Evolutionary conservation across 2,329 filamentous ascomycete species (phyloP).

Genomic region (Fusarium coffeatum): DNA sequence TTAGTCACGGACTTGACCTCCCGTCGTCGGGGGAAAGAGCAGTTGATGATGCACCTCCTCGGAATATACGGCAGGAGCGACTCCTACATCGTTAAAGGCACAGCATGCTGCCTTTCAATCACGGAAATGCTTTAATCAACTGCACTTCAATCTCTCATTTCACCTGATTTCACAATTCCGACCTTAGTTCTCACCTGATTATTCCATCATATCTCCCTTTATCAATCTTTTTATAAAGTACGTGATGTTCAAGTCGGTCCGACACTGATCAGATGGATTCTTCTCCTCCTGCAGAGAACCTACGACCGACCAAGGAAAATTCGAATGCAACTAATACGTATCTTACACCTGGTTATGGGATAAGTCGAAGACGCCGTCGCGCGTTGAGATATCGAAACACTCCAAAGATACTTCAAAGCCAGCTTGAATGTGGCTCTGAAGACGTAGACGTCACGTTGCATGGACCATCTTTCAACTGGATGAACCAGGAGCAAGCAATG

Average conservation of each 20-base stretch:
- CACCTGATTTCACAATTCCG: conserved; percentile 9
- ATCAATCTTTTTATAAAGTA: neutral
- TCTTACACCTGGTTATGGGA: conserved; percentile 1
- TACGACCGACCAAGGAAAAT: neutral
- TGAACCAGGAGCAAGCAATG: conserved; percentile 18
- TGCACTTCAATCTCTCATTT: neutral
- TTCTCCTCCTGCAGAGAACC: conserved; percentile 1
- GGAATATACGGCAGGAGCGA: conserved; percentile 11
- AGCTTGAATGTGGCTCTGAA: conserved; percentile 16
- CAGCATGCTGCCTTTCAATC: neutral
- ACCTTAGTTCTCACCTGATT: conserved; percentile 1
- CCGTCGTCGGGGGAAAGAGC: conserved; percentile 2
- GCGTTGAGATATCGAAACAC: conserved; percentile 3
- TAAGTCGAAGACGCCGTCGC: neutral
- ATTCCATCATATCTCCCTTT: conserved; percentile 3
- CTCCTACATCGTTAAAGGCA: neutral
- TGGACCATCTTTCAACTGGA: conserved; percentile 9
- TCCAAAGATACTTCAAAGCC: neutral
- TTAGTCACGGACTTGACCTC: conserved; percentile 14
- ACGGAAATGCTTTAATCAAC: neutral
- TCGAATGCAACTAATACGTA: neutral
- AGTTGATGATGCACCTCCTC: conserved; percentile 21
- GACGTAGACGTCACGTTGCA: conserved; percentile 9
- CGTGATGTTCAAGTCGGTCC: neutral
- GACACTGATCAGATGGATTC: conserved; percentile 16